Base-by-base conservation (phyloP, 177 flowering plant genomes). In the Vitis hybrid region DNA sequence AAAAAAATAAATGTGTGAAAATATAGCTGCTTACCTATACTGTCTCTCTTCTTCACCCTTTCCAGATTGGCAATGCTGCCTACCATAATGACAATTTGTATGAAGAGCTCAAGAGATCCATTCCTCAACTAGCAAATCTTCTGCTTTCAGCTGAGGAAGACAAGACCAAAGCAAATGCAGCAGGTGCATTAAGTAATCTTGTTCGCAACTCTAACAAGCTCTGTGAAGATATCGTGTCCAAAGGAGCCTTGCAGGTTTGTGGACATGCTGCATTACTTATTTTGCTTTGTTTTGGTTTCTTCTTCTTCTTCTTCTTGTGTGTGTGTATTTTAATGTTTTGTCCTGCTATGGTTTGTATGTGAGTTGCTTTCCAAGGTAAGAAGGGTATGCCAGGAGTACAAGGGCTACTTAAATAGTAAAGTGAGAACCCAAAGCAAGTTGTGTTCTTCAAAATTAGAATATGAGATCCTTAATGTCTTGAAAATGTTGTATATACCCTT, bases 31-130 rank as follows among this genome's bases (percentile, higher is more conserved):
- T 1, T 51, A 4, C 17, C 19, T 35, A 46, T 52, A 24, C 32
- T 49, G 21, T 49, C 65, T 50, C 62, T 50, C 40, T 61, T 35
- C 46, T 35, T 35, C 46, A 5, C 46, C 46, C 46, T 5, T 35
- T 74, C 74, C 83, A 96, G 99, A 90, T 96, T 69, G 99, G 99
- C 11, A 96, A 96, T 87, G 99, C 99, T 62, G 98, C 99, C 6
- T 96, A 90, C 80, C 94, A 96, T 75, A 89, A 84, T 71, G 97
- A 93, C 70, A 62, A 74, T 75, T 75, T 96, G 78, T 93, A 96
- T 70, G 97, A 93, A 27, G 95, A 93, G 76, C 97, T 96, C 14
- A 84, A 86, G 77, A 87, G 91, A 78, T 86, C 95, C 62, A 88
- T 96, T 68, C 92, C 98, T 71, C 95, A 85, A 66, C 86, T 96